These are phyloP conservation scores for Tuber melanosporum DNA, from an alignment of 495 filamentous ascomycete species.

Conservation along the genomic window DNA sequence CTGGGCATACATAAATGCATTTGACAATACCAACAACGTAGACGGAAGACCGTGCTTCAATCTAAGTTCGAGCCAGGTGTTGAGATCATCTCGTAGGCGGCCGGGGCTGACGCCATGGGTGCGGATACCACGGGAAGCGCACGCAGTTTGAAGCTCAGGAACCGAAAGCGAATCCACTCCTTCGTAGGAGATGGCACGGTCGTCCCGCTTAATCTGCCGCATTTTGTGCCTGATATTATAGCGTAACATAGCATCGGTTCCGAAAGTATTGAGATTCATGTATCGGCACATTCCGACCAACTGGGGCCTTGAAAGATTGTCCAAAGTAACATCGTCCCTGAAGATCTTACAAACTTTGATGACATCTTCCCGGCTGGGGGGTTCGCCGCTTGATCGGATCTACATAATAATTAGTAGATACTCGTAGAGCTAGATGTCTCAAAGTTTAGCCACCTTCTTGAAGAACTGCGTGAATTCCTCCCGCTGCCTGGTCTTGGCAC, in stretches of 20 bases:
- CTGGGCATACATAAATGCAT: conserved; percentile 90
- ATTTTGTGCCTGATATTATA: conserved; percentile 96
- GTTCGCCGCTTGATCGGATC: conserved; percentile 74
- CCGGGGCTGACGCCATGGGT: conserved; percentile 85
- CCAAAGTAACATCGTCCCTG: conserved; percentile 93
- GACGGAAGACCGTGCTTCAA: conserved; percentile 89
- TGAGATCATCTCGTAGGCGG: conserved; percentile 80
- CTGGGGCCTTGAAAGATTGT: conserved; percentile 93
- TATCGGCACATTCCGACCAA: conserved; percentile 97
- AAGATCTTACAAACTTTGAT: conserved; percentile 99
- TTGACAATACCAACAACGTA: conserved; percentile 90
- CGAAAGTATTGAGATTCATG: conserved; percentile 95
- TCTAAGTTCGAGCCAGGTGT: conserved; percentile 90
- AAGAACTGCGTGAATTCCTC: conserved; percentile 98
- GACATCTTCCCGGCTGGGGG: conserved; percentile 79
- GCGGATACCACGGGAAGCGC: conserved; percentile 82
- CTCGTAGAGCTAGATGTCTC: not conserved
- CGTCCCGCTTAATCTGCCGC: conserved; percentile 98
- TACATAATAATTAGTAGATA: conserved; percentile 6
- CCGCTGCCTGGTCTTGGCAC: conserved; percentile 73
- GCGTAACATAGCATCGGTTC: conserved; percentile 93
- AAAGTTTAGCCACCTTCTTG: conserved; percentile 60
- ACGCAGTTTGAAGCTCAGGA: conserved; percentile 84
- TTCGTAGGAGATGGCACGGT: conserved; percentile 89
- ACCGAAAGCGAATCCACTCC: conserved; percentile 90